Conservation (phyloP, 352 stramenopile genomes). For the Phytopythium chamaehyphon region DNA sequence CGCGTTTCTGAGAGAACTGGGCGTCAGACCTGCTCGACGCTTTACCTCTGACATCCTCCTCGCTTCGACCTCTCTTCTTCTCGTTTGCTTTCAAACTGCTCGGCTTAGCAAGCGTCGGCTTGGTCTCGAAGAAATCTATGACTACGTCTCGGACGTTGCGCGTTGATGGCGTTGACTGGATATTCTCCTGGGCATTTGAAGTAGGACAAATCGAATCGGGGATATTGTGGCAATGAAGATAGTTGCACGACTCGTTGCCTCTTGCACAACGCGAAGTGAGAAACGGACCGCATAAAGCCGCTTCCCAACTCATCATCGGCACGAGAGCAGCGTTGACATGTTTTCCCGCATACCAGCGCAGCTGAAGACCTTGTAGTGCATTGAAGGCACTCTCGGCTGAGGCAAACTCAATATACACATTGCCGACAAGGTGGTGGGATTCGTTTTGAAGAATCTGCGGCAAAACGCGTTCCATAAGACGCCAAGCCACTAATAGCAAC, state of each 20-base stretch:
- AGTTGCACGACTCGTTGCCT: slow-evolving; percentile 13
- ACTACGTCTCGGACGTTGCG: background rate
- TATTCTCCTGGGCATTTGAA: background rate
- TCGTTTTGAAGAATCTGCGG: slow-evolving; percentile 21
- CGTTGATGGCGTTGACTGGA: background rate
- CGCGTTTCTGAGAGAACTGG: too few relatives aligned
- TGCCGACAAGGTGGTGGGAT: slow-evolving; percentile 14
- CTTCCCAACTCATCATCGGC: slow-evolving; percentile 8
- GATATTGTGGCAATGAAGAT: slow-evolving; percentile 9
- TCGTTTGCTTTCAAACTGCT: too few relatives aligned
- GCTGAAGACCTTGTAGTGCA: slow-evolving; percentile 10
- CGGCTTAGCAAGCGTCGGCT: background rate
- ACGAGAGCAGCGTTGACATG: slow-evolving; percentile 11
- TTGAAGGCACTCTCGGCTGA: slow-evolving; percentile 7
- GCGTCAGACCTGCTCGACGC: too few relatives aligned
- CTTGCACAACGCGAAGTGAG: slow-evolving; percentile 8
- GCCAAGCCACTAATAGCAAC: too few relatives aligned
- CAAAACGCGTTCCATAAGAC: too few relatives aligned
- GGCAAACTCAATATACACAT: slow-evolving; percentile 24
- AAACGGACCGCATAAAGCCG: slow-evolving; percentile 11
- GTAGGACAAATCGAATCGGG: background rate
- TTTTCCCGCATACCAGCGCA: slow-evolving; percentile 15
- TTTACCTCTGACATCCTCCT: background rate
- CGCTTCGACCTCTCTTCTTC: background rate
- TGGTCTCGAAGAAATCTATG: slow-evolving; percentile 1